phyloP scores from a whole-genome alignment of 371 early-diverging fungal species.

The Syncephalis plumigaleata region DNA sequence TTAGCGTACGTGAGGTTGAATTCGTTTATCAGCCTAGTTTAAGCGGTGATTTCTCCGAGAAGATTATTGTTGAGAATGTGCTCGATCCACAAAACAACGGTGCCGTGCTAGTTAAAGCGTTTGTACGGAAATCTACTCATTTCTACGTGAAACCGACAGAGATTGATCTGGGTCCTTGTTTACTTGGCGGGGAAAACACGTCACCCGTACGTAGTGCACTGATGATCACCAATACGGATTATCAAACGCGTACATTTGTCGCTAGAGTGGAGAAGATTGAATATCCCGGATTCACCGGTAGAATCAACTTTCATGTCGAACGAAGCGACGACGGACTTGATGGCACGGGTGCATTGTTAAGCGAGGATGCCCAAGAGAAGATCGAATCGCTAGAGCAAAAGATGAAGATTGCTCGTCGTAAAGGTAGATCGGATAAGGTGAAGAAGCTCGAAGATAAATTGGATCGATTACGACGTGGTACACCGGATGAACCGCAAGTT shows the following conservation, averaged over 20 bases:
- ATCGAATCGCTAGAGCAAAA: conserved; percentile 93
- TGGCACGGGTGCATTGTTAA: conserved; percentile 24
- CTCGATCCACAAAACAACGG: conserved; percentile 74
- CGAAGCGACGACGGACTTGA: conserved; percentile 40
- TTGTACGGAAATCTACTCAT: conserved; percentile 73
- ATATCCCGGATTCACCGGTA: conserved; percentile 33
- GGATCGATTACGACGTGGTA: conserved; percentile 19
- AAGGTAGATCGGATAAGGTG: conserved; percentile 78
- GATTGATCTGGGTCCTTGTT: conserved; percentile 62
- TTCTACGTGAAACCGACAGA: conserved; percentile 62
- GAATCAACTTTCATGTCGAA: conserved; percentile 36
- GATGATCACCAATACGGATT: conserved; percentile 62
- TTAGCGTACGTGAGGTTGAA: conserved; percentile 79
- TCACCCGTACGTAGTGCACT: conserved; percentile 26
- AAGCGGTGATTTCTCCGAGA: conserved; percentile 74
- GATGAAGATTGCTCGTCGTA: conserved; percentile 87
- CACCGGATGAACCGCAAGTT: no score
- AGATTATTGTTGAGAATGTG: conserved; percentile 77
- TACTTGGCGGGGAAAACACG: conserved; percentile 21
- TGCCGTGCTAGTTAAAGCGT: conserved; percentile 69
- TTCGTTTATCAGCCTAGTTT: conserved; percentile 86
- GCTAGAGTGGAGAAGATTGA: conserved; percentile 53
- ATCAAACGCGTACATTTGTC: conserved; percentile 57
- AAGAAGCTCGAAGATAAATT: conserved; percentile 69
- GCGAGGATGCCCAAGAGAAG: conserved; percentile 79